Conservation (phyloP, 805 yeast species). For the Pichia nanzhaoensis region DNA sequence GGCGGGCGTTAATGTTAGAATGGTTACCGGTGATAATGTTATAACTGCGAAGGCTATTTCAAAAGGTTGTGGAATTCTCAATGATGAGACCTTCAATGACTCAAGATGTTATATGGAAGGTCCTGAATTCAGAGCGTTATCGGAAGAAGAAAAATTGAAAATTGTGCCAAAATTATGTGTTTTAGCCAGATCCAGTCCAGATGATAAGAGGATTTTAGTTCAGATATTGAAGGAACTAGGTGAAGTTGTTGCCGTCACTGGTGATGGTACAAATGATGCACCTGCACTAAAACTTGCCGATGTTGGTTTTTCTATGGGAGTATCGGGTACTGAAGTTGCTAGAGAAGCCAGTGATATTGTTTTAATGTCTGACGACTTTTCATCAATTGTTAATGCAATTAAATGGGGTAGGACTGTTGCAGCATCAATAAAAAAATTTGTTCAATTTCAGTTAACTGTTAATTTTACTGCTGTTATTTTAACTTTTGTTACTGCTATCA, state of each 20-base stretch:
- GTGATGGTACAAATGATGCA: conserved; percentile 98
- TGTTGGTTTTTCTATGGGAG: conserved; percentile 92
- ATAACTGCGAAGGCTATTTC: conserved; percentile 89
- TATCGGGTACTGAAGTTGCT: conserved; percentile 95
- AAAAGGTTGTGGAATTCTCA: conserved; percentile 70
- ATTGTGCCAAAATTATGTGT: conserved; percentile 72
- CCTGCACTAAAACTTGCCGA: conserved; percentile 97
- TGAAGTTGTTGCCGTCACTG: conserved; percentile 98
- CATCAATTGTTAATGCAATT: conserved; percentile 87
- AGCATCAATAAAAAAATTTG: conserved; percentile 87
- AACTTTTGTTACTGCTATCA: conserved; percentile 92
- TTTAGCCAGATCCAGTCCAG: conserved; percentile 93
- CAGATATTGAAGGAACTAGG: conserved; percentile 86
- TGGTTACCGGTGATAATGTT: conserved; percentile 95
- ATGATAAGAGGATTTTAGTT: conserved; percentile 85
- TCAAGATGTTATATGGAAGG: conserved; percentile 82
- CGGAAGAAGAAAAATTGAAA: conserved; percentile 78
- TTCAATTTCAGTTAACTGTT: conserved; percentile 93
- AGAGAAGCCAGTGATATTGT: conserved; percentile 99
- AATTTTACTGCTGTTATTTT: conserved; percentile 96
- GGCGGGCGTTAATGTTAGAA: conserved; percentile 93
- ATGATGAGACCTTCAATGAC: conserved; percentile 43
- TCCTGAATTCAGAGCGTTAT: conserved; percentile 86
- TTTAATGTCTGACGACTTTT: conserved; percentile 91
- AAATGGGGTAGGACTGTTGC: conserved; percentile 98